Conservation (phyloP, 2,329 filamentous ascomycete species). For the Pseudocercospora ulei region DNA sequence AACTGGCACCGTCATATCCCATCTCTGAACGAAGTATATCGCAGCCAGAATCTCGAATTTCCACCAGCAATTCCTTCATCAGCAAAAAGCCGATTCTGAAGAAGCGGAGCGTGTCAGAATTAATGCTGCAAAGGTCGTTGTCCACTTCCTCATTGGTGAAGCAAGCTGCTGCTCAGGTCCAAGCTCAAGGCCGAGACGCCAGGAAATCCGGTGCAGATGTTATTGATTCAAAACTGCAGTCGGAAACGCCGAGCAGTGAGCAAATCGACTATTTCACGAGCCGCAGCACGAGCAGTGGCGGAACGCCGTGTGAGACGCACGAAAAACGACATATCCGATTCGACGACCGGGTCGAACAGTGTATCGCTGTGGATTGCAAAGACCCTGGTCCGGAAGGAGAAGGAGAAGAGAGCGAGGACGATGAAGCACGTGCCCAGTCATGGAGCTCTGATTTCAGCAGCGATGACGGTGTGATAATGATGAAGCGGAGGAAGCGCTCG, state of each 20-base stretch:
- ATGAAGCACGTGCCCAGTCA: conserved; percentile 40
- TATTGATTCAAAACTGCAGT: conserved; percentile 53
- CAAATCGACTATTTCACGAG: conserved; percentile 53
- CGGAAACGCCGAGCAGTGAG: conserved; percentile 51
- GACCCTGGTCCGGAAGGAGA: conserved; percentile 62
- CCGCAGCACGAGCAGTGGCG: conserved; percentile 58
- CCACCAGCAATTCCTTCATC: conserved; percentile 57
- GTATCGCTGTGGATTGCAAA: conserved; percentile 84
- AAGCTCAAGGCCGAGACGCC: conserved; percentile 58
- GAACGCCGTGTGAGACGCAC: conserved; percentile 48
- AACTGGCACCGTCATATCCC: conserved; percentile 55
- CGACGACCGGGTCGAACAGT: conserved; percentile 90
- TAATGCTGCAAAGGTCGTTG: conserved; percentile 82
- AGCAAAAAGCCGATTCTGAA: conserved; percentile 89
- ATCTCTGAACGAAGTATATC: conserved; percentile 39
- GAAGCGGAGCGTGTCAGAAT: conserved; percentile 90
- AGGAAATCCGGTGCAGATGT: conserved; percentile 53
- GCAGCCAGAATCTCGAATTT: conserved; percentile 47
- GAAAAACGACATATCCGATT: conserved; percentile 87
- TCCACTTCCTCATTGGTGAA: conserved; percentile 82
- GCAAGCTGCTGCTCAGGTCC: conserved; percentile 75
- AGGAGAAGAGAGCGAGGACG: conserved; percentile 34
- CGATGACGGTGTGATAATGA: conserved; percentile 71
- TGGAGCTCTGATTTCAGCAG: conserved; percentile 43
- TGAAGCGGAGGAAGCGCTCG: conserved; percentile 55